A percentile compares a stretch with the other conserved stretches of the same genome.
These are phyloP conservation scores for Tolypocladium tropicale DNA, from an alignment of 2,329 filamentous ascomycete species.

Conservation along the genomic window DNA sequence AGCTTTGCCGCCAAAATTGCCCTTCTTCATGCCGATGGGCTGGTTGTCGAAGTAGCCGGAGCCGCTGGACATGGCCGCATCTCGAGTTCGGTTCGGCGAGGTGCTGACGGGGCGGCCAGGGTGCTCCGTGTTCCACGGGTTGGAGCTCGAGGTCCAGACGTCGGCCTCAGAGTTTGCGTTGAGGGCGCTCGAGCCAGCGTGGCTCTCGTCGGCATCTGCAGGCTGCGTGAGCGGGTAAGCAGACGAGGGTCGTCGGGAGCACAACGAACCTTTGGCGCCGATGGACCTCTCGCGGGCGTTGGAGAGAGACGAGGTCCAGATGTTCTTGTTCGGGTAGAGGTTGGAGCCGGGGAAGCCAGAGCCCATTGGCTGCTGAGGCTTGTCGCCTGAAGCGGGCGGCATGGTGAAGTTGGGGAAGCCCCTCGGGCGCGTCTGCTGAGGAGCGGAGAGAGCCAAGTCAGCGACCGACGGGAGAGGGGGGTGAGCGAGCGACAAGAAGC, in stretches of 20 bases:
- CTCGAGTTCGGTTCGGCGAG: slow-evolving; percentile 47
- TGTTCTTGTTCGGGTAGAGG: slow-evolving; percentile 24
- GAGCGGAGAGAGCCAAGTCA: slow-evolving; percentile 8
- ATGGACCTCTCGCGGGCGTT: slow-evolving; percentile 30
- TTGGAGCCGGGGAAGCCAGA: slow-evolving; percentile 24
- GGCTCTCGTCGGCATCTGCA: slow-evolving; percentile 23
- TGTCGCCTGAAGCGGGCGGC: slow-evolving; percentile 20
- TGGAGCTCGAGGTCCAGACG: slow-evolving; percentile 37
- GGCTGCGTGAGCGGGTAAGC: slow-evolving; percentile 7
- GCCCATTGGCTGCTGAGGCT: slow-evolving; percentile 27
- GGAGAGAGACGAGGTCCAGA: slow-evolving; percentile 29
- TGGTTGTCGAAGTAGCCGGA: slow-evolving; percentile 34
- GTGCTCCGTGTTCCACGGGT: slow-evolving; percentile 49
- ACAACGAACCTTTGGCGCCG: slow-evolving; percentile 36
- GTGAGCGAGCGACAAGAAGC: slow-evolving; percentile 1
- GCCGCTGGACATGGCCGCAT: slow-evolving; percentile 32
- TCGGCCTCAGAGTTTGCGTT: slow-evolving; percentile 60
- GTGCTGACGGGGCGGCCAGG: slow-evolving; percentile 35
- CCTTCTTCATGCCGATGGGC: slow-evolving; percentile 31
- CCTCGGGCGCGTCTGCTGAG: slow-evolving; percentile 23
- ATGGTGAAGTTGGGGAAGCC: slow-evolving; percentile 28
- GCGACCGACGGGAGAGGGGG: slow-evolving; percentile 1
- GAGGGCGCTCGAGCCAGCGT: slow-evolving; percentile 60
- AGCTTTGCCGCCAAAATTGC: slow-evolving; percentile 11
- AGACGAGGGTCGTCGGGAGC: not conserved